Percentiles rank a stretch among this genome's conserved stretches.
phyloP scores from a whole-genome alignment of 495 filamentous ascomycete genomes.

The Podospora comata region DNA sequence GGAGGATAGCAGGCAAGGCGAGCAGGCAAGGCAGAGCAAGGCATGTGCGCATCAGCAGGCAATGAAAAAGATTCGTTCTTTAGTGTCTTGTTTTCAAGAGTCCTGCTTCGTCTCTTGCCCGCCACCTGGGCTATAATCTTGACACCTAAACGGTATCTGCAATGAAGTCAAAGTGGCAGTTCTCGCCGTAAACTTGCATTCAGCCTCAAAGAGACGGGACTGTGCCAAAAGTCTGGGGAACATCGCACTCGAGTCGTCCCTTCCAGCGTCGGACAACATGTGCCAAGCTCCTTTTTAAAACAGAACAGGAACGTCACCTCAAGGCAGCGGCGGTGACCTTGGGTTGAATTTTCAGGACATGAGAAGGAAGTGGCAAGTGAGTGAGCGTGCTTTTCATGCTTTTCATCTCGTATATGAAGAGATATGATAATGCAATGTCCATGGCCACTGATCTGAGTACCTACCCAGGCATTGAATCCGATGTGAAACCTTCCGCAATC shows the following conservation, averaged over 20 bases:
- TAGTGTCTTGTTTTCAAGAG: too few relatives aligned
- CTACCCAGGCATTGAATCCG: neutral
- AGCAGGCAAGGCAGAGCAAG: too few relatives aligned
- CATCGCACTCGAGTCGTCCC: neutral
- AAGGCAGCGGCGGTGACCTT: neutral
- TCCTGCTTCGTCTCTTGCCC: too few relatives aligned
- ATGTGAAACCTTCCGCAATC: neutral
- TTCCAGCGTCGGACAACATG: neutral
- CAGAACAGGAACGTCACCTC: neutral
- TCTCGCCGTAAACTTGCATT: slow-evolving; percentile 11
- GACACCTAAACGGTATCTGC: too few relatives aligned
- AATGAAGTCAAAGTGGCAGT: slow-evolving; percentile 3
- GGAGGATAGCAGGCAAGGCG: too few relatives aligned
- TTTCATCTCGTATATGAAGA: neutral
- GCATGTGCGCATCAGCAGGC: too few relatives aligned
- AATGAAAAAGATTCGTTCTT: too few relatives aligned
- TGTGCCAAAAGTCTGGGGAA: neutral
- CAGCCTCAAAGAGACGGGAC: slow-evolving; percentile 3
- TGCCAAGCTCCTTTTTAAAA: neutral
- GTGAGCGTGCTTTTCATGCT: neutral
- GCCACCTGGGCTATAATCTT: too few relatives aligned
- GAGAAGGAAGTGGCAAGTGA: neutral
- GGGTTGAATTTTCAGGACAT: neutral
- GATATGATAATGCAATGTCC: neutral
- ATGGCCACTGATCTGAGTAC: too few relatives aligned